phyloP scores from a whole-genome alignment of 2,329 filamentous ascomycete genomes.

The Penicillium aurantiogriseum region DNA sequence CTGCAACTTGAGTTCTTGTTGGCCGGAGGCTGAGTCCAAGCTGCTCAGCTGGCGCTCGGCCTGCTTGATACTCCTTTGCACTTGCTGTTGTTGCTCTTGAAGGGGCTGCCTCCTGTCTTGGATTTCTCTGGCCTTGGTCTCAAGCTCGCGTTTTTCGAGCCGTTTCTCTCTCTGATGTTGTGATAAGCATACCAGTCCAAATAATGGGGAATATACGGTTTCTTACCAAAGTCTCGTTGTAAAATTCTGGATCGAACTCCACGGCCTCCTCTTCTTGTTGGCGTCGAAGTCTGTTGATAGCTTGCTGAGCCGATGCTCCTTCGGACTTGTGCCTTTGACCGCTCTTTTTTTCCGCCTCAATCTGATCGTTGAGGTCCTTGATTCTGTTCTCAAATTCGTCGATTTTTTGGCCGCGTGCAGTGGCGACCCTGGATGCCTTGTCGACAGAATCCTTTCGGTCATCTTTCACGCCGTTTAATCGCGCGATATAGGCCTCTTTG shows the following conservation, averaged over 20 bases:
- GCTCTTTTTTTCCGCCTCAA: constrained; percentile 53
- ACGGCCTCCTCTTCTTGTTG: constrained; percentile 61
- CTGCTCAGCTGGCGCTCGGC: constrained; percentile 53
- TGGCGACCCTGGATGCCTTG: constrained; percentile 52
- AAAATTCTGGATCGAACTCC: constrained; percentile 67
- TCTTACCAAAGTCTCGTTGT: constrained; percentile 71
- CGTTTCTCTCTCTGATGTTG: constrained; percentile 56
- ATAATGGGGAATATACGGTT: not conserved
- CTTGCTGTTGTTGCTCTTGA: constrained; percentile 37
- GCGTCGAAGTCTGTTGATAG: constrained; percentile 63
- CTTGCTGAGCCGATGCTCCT: constrained; percentile 50
- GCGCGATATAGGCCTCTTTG: constrained; percentile 64
- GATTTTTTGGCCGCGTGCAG: constrained; percentile 42
- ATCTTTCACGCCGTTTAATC: constrained; percentile 56
- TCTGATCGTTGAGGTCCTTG: constrained; percentile 38
- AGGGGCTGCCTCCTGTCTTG: constrained; percentile 35
- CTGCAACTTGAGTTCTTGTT: constrained; percentile 66
- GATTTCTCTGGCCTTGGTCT: constrained; percentile 44
- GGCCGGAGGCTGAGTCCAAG: constrained; percentile 72
- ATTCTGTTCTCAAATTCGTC: constrained; percentile 41
- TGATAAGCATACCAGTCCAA: constrained; percentile 22
- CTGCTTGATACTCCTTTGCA: constrained; percentile 39
- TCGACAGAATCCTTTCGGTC: constrained; percentile 57
- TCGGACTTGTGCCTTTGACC: constrained; percentile 55
- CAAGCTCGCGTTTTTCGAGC: constrained; percentile 36